Conservation (phyloP, 1,284 basidiomycete species). For the Ceratobasidium sp. region DNA sequence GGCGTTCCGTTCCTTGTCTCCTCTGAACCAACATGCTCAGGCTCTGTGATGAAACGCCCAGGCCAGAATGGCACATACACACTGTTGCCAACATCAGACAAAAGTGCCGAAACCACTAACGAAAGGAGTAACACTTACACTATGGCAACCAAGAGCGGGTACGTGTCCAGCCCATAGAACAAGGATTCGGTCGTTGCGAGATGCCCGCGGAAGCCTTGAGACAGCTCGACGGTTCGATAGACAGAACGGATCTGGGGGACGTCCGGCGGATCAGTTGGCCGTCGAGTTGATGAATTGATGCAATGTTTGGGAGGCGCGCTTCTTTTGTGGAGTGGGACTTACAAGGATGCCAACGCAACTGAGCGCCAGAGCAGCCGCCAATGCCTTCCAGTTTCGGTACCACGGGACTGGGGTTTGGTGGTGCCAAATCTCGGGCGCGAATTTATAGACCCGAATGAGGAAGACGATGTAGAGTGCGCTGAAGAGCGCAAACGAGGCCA, state of each 20-base stretch:
- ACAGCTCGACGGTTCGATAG: constrained; percentile 71
- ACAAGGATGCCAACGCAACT: constrained; percentile 73
- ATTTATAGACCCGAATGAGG: constrained; percentile 59
- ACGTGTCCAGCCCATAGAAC: constrained; percentile 73
- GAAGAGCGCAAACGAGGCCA: constrained; percentile 69
- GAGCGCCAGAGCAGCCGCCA: constrained; percentile 62
- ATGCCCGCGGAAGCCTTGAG: constrained; percentile 66
- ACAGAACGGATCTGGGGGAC: constrained; percentile 65
- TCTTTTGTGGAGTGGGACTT: constrained; percentile 43
- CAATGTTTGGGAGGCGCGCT: not conserved
- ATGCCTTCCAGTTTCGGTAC: constrained; percentile 66
- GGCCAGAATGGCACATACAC: constrained; percentile 66
- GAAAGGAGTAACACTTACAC: constrained; percentile 48
- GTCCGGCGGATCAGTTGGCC: constrained; percentile 1
- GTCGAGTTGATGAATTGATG: not conserved
- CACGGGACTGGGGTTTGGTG: constrained; percentile 52
- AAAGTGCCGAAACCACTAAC: not conserved
- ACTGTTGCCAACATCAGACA: constrained; percentile 26
- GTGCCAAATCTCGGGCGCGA: constrained; percentile 59
- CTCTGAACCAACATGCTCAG: constrained; percentile 7
- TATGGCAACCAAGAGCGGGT: constrained; percentile 69
- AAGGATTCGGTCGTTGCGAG: constrained; percentile 66
- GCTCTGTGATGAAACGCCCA: constrained; percentile 58
- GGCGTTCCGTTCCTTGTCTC: constrained; percentile 28
- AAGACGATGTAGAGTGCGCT: constrained; percentile 65